Percentiles rank a stretch among this genome's conserved stretches.
phyloP scores from a whole-genome alignment of 2,329 filamentous ascomycete genomes.

The Fusarium paranaense region DNA sequence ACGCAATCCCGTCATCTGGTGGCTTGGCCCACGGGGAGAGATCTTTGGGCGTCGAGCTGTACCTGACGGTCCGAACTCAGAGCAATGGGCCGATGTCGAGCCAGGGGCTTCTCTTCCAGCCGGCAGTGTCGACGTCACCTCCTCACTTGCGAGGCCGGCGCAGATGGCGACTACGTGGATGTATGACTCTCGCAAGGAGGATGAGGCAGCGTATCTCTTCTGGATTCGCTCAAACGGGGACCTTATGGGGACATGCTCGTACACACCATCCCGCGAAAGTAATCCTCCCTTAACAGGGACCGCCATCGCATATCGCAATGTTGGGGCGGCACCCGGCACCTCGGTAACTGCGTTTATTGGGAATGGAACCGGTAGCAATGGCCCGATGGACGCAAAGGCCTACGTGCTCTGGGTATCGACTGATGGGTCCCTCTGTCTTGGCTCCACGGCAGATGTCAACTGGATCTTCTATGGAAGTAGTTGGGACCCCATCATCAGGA shows the following conservation, averaged over 20 bases:
- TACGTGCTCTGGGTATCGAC: neutral
- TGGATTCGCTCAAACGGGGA: neutral
- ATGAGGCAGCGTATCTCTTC: neutral
- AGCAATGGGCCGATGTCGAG: neutral
- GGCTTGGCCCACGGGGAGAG: neutral
- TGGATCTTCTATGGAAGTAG: neutral
- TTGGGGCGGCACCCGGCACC: neutral
- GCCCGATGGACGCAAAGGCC: neutral
- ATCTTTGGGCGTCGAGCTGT: neutral
- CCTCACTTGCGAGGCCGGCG: neutral
- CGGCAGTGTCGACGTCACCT: neutral
- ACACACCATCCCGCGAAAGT: neutral
- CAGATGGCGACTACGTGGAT: neutral
- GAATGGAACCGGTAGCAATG: neutral
- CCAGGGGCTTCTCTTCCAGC: neutral
- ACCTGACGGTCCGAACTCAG: neutral
- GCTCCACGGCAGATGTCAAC: neutral
- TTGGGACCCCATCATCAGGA: neutral
- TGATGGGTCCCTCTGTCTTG: neutral
- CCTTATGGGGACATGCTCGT: neutral
- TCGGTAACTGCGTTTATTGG: neutral
- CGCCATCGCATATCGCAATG: neutral
- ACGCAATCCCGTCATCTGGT: neutral
- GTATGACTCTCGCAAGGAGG: neutral
- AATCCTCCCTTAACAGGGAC: neutral